A percentile compares a stretch with the other conserved stretches of the same genome.
phyloP scores from a whole-genome alignment of 768 basidiomycete genomes.

The Chlorophyllum brunneum region DNA sequence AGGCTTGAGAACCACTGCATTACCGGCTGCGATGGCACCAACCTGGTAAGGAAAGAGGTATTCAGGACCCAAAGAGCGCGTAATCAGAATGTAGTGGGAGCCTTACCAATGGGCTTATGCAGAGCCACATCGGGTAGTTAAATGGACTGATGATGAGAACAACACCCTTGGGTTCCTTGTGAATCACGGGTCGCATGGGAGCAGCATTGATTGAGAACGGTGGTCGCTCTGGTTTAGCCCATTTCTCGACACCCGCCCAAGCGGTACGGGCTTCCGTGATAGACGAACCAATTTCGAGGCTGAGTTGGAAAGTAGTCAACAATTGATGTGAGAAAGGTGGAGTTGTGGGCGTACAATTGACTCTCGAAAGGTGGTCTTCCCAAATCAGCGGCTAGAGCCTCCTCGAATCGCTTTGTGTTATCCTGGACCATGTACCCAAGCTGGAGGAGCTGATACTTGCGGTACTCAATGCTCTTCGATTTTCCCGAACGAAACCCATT shows the following conservation, averaged over 20 bases:
- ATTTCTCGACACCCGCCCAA: conserved; percentile 64
- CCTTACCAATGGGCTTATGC: conserved; percentile 55
- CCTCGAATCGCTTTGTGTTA: conserved; percentile 57
- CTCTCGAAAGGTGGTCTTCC: conserved; percentile 60
- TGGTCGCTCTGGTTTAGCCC: conserved; percentile 64
- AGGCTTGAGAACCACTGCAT: conserved; percentile 68
- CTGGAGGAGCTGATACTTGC: conserved; percentile 75
- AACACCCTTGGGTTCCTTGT: conserved; percentile 76
- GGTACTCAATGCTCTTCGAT: conserved; percentile 57
- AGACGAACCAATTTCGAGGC: conserved; percentile 56
- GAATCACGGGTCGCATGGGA: conserved; percentile 58
- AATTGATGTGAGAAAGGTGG: too few relatives aligned
- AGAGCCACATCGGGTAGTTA: conserved; percentile 69
- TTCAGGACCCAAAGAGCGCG: neutral
- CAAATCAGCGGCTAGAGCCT: conserved; percentile 58
- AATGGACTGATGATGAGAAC: conserved; percentile 69
- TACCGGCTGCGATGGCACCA: conserved; percentile 79
- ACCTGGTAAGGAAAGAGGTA: conserved; percentile 24
- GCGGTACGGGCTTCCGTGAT: conserved; percentile 50
- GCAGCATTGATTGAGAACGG: conserved; percentile 52
- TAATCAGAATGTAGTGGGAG: neutral
- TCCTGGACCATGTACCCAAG: conserved; percentile 74
- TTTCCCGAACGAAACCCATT: conserved; percentile 64
- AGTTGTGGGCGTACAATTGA: conserved; percentile 42
- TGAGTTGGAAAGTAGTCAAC: conserved; percentile 20